Conservation (phyloP, 1,139 yeast genomes). For the Nematodospora anomalae region DNA sequence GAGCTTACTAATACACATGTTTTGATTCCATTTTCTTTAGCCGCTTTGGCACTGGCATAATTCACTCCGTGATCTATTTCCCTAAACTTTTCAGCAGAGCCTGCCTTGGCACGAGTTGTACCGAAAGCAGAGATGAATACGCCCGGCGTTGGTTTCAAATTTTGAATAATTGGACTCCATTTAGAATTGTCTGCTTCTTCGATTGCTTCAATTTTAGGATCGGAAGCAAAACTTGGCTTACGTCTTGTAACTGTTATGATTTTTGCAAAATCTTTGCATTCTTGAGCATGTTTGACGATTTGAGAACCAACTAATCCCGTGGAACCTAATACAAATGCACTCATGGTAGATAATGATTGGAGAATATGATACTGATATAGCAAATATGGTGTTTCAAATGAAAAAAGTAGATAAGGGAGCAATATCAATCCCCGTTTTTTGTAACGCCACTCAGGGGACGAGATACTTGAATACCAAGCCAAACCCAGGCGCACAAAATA, state of each 20-base stretch:
- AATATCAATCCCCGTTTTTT: too few species aligned
- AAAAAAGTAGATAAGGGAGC: too few species aligned
- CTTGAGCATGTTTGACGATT: conserved; percentile 39
- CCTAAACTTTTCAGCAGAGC: conserved; percentile 63
- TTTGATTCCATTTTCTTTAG: conserved; percentile 62
- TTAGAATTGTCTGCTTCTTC: conserved; percentile 28
- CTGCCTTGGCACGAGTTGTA: conserved; percentile 72
- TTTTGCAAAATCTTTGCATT: conserved; percentile 28
- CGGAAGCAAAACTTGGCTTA: conserved; percentile 18
- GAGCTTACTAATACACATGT: conserved; percentile 67
- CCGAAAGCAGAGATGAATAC: conserved; percentile 64
- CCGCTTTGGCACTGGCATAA: conserved; percentile 63
- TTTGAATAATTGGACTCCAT: conserved; percentile 39
- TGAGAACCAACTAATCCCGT: conserved; percentile 62
- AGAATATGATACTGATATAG: too few species aligned
- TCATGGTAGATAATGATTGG: too few species aligned
- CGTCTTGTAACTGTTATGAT: conserved; percentile 51
- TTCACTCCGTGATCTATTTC: conserved; percentile 72
- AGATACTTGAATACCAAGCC: too few species aligned
- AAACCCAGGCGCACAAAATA: too few species aligned
- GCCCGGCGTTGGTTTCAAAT: conserved; percentile 17
- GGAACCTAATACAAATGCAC: conserved; percentile 51
- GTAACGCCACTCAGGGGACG: too few species aligned
- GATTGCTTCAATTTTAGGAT: conserved; percentile 11
- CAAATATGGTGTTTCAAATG: too few species aligned